Base-by-base conservation (phyloP, 139 green algal species). In the Chlamydomonas sphaeroides region DNA sequence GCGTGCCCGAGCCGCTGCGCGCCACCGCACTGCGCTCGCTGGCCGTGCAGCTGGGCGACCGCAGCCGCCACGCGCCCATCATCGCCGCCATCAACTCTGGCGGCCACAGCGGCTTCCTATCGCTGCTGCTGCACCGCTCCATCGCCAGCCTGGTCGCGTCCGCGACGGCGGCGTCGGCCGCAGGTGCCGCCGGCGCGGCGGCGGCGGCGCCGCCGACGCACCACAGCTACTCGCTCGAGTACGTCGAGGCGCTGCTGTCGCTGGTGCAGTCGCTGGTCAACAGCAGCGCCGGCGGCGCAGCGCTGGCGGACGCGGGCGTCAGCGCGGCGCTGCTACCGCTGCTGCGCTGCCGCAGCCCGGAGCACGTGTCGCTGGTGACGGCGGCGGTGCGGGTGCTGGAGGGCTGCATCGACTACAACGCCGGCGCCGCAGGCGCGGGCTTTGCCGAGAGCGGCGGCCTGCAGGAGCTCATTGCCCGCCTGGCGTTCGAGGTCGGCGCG, bases 391-490 rank as follows among this genome's bases (percentile, higher is more conserved):
- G 92, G 48, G 92, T 98, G 53, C 84, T 98, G 49, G 96, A 99
- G 88, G 83, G 89, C 25, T 98, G 95, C 87, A 95, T 99, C 89
- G 96, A 99, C 83, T 95, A 93, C 80, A 90, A 65, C 72, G 88
- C 91, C 35, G 68, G 88, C 11, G 35, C 42, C 5, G 91, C 94
- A 8, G 79, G 83, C 23, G 86, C 89, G 21, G 72, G 93, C 28
- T 98, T 99, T 86, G 79, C 93, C 17, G 96, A 98, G n/a, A 83
- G 98, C 28, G 89, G 92, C 45, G 96, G 96, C 21, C 77, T 98
- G 39, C 74, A 88, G 3, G 87, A 90, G 63, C 92, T 97, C 83
- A 92, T 98, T 20, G 33, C 81, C 14, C 85, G 95, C 25, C 86
- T 97, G 25, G 88, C 93, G 65, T 51, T 85, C 26, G 92, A 98